phyloP scores from a whole-genome alignment of 2,329 filamentous ascomycete species.

The Arachnomyces sp. region DNA sequence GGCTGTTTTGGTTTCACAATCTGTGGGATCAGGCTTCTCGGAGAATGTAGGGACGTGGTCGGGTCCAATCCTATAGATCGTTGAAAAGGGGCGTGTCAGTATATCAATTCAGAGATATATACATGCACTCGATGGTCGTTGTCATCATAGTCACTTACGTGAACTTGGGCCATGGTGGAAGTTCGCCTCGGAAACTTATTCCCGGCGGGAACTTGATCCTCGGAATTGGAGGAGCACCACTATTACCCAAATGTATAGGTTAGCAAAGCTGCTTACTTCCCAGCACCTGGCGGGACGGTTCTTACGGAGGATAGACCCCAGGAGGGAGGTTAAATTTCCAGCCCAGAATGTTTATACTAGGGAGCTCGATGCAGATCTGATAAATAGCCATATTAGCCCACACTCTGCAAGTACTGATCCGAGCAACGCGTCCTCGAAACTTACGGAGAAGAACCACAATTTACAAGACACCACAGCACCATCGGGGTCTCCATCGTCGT shows the following conservation, averaged over 20 bases:
- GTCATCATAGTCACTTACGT: constrained; percentile 2
- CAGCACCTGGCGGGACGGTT: background rate
- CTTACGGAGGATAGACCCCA: constrained; percentile 10
- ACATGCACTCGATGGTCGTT: too few relatives aligned
- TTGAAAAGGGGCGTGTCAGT: background rate
- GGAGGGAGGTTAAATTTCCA: constrained; percentile 8
- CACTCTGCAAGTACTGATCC: background rate
- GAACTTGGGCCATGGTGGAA: constrained; percentile 10
- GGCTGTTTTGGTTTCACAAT: constrained; percentile 7
- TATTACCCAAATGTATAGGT: constrained; percentile 1
- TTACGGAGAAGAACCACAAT: constrained; percentile 9
- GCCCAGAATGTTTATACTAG: constrained; percentile 5
- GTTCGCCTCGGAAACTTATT: constrained; percentile 5
- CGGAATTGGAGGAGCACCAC: constrained; percentile 7
- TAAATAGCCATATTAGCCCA: constrained; percentile 3
- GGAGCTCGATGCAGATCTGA: constrained; percentile 6
- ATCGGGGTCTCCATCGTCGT: background rate
- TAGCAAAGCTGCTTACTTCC: background rate
- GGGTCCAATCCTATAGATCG: constrained; percentile 3
- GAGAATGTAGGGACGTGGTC: constrained; percentile 7
- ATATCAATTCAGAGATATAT: background rate
- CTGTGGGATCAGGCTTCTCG: constrained; percentile 3
- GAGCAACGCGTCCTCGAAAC: background rate
- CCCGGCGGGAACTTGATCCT: constrained; percentile 6
- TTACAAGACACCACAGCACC: constrained; percentile 7